These are phyloP conservation scores for Boletus subparvulus DNA, from an alignment of 768 basidiomycete species.

Conservation along the genomic window DNA sequence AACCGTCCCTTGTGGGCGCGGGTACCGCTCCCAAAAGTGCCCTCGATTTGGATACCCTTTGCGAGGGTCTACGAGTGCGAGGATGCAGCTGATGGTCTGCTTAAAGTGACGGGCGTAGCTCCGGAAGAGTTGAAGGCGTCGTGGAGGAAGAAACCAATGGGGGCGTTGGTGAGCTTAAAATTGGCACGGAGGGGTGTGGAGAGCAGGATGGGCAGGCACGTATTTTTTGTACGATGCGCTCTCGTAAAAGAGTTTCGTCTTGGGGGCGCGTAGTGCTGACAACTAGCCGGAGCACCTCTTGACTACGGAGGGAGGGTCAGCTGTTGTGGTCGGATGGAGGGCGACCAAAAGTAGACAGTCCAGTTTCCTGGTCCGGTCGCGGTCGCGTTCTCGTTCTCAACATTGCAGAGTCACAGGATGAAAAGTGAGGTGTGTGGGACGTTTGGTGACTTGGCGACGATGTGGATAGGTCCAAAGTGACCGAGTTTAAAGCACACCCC, in stretches of 20 bases:
- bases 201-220: conserved; percentile 14
- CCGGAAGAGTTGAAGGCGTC: conserved; percentile 94
- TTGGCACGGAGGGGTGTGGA: conserved; percentile 59
- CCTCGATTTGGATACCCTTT: conserved; percentile 71
- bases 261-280: too few relatives aligned
- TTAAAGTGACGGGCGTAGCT: conserved; percentile 81
- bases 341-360: not conserved
- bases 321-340: conserved; percentile 12
- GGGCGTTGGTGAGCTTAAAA: conserved; percentile 37
- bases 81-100: conserved; percentile 79
- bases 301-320: conserved; percentile 2
- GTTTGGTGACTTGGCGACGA: too few relatives aligned
- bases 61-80: conserved; percentile 80
- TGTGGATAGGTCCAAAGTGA: too few relatives aligned
- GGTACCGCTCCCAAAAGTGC: too few relatives aligned
- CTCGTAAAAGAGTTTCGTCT: too few relatives aligned
- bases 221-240: conserved; percentile 11
- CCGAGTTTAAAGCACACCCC: too few relatives aligned
- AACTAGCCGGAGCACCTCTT: too few relatives aligned
- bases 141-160: conserved; percentile 89
- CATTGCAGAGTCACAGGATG: too few relatives aligned
- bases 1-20: conserved; percentile 71
- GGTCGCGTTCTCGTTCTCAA: too few relatives aligned
- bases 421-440: too few relatives aligned
- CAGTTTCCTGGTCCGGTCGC: too few relatives aligned